A percentile compares a stretch with the other conserved stretches of the same genome.
These are phyloP conservation scores for Apiotrichum laibachii DNA, from an alignment of 1,284 basidiomycete species.

Conservation along the genomic window DNA sequence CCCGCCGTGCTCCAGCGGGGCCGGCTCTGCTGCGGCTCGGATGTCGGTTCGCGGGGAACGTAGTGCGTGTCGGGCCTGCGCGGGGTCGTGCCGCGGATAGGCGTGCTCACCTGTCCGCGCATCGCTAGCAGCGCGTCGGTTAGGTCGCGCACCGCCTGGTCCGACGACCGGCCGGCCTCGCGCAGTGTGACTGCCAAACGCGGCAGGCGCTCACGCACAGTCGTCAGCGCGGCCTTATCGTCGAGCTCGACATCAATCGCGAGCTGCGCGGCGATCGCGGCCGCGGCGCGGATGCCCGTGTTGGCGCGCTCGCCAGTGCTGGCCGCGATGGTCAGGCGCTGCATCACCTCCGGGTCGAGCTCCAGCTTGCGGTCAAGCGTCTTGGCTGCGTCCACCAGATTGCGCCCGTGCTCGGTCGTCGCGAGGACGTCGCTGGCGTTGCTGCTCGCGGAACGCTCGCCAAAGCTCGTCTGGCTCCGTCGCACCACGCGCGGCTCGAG, in stretches of 20 bases:
- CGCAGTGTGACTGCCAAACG: slow-evolving; percentile 28
- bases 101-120: neutral
- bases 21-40: slow-evolving; percentile 6
- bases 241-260: slow-evolving; percentile 30
- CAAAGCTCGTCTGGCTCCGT: slow-evolving; percentile 18
- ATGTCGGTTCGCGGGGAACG: neutral
- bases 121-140: slow-evolving; percentile 36
- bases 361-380: slow-evolving; percentile 29
- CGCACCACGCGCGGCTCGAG: slow-evolving; percentile 14
- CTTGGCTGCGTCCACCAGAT: slow-evolving; percentile 41
- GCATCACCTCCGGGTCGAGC: slow-evolving; percentile 28
- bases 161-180: slow-evolving; percentile 36
- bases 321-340: slow-evolving; percentile 28
- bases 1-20: slow-evolving; percentile 1
- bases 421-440: slow-evolving; percentile 10
- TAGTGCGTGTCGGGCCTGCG: slow-evolving; percentile 2
- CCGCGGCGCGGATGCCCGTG: slow-evolving; percentile 26
- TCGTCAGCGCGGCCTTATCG: slow-evolving; percentile 14
- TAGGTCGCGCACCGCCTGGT: slow-evolving; percentile 42
- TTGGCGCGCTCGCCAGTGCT: slow-evolving; percentile 34
- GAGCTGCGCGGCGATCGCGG: slow-evolving; percentile 28
- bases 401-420: slow-evolving; percentile 39
- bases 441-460: slow-evolving; percentile 6
- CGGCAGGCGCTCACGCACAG: slow-evolving; percentile 24
- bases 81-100: neutral